Evolutionary conservation across 768 basidiomycete species (phyloP).

Genomic region (Fibroporia radiculosa): DNA sequence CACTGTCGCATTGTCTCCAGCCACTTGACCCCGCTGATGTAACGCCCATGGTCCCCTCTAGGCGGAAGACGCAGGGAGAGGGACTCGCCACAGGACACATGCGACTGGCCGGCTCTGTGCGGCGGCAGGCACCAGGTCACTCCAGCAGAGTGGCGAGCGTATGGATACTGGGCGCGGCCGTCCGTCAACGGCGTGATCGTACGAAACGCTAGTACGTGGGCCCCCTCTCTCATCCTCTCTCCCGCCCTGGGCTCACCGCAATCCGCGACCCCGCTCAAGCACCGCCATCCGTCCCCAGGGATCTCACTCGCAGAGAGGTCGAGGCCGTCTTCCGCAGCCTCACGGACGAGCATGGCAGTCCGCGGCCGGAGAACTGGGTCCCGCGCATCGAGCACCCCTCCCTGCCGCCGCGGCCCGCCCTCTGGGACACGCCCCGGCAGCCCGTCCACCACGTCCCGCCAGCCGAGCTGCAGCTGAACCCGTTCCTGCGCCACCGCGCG

Average conservation of each 20-base stretch:
- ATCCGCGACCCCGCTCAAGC: conserved; percentile 9
- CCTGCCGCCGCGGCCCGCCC: conserved; percentile 40
- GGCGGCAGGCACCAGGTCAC: conserved; percentile 13
- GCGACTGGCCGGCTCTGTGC: neutral
- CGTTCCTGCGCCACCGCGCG: conserved; percentile 40
- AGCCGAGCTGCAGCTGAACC: conserved; percentile 48
- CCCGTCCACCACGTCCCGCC: conserved; percentile 34
- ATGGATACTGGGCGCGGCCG: conserved; percentile 48
- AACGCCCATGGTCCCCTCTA: neutral
- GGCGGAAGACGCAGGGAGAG: neutral
- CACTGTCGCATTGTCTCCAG: neutral
- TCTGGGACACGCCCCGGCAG: conserved; percentile 35
- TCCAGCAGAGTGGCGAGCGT: conserved; percentile 43
- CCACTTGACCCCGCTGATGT: neutral
- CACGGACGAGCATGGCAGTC: conserved; percentile 12
- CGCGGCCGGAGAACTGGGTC: conserved; percentile 42
- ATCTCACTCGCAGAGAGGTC: conserved; percentile 14
- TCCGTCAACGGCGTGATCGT: conserved; percentile 30
- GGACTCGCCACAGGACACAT: neutral
- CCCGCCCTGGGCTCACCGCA: neutral
- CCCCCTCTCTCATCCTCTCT: neutral
- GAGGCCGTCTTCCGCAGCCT: conserved; percentile 28
- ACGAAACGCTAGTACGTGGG: conserved; percentile 34
- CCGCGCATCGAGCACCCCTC: conserved; percentile 38
- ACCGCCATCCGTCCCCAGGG: conserved; percentile 17